Evolutionary conservation across 805 yeast genomes (phyloP).

Genomic region (Ascoidea asiatica): DNA sequence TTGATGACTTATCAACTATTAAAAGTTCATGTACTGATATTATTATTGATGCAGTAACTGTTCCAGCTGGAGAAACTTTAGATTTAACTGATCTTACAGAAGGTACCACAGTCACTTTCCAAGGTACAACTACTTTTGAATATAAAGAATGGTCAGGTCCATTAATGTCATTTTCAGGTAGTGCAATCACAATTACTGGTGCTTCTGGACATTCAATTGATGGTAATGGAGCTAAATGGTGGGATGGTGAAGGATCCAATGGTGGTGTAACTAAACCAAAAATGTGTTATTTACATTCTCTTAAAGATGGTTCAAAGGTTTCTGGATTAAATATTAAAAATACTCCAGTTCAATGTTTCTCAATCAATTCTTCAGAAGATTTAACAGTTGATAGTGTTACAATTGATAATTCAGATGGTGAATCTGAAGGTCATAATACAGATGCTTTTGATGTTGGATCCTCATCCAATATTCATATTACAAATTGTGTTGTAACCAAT

Average conservation of each 20-base stretch:
- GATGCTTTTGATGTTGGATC: slow-evolving; percentile 11
- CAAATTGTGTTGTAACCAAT: slow-evolving; percentile 7
- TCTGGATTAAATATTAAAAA: slow-evolving; percentile 9
- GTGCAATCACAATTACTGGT: slow-evolving; percentile 10
- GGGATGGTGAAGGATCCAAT: slow-evolving; percentile 12
- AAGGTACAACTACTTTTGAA: slow-evolving; percentile 11
- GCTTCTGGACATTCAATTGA: slow-evolving; percentile 9
- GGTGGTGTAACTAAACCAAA: slow-evolving; percentile 11
- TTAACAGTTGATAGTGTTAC: slow-evolving; percentile 6
- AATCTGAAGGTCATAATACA: slow-evolving; percentile 9
- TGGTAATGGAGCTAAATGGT: slow-evolving; percentile 11
- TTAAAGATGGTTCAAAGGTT: slow-evolving; percentile 5
- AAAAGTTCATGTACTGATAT: slow-evolving; percentile 7
- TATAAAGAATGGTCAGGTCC: slow-evolving; percentile 12
- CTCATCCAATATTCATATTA: slow-evolving; percentile 5
- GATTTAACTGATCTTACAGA: slow-evolving; percentile 9
- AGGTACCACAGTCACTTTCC: slow-evolving; percentile 12
- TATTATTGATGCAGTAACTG: slow-evolving; percentile 7
- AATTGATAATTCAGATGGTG: slow-evolving; percentile 10
- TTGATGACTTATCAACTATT: slow-evolving; percentile 1
- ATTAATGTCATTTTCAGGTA: slow-evolving; percentile 9
- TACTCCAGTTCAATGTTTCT: slow-evolving; percentile 9
- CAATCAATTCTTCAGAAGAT: slow-evolving; percentile 3
- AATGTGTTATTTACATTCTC: slow-evolving; percentile 6
- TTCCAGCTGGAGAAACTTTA: slow-evolving; percentile 12